Percentiles rank a stretch among this genome's conserved stretches.
These are phyloP conservation scores for Lepidopterella palustris DNA, from an alignment of 495 filamentous ascomycete genomes.

Conservation along the genomic window DNA sequence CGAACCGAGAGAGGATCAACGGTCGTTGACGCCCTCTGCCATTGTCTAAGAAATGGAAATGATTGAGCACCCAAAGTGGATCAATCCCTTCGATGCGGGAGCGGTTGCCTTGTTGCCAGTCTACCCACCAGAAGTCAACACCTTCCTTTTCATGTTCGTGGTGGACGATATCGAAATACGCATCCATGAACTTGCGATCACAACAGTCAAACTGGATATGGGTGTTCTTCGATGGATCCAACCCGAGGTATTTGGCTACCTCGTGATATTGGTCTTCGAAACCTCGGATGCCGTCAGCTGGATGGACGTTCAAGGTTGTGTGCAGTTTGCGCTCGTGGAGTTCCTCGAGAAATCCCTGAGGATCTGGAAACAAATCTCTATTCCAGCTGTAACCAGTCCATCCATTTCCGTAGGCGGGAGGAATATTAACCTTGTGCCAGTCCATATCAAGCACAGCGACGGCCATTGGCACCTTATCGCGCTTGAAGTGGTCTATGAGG, in stretches of 20 bases:
- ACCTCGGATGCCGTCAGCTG: conserved; percentile 46
- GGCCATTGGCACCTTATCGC: conserved; percentile 45
- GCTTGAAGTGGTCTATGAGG: conserved; percentile 46
- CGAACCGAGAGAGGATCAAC: conserved; percentile 49
- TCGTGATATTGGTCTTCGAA: conserved; percentile 49
- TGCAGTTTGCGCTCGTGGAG: conserved; percentile 43
- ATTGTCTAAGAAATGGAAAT: conserved; percentile 52
- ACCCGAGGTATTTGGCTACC: conserved; percentile 44
- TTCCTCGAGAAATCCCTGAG: conserved; percentile 38
- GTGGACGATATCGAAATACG: conserved; percentile 52
- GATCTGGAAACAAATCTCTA: conserved; percentile 48
- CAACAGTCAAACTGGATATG: conserved; percentile 51
- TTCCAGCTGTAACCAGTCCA: conserved; percentile 63
- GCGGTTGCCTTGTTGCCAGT: conserved; percentile 55
- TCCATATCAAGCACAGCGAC: conserved; percentile 58
- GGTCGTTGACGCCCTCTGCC: conserved; percentile 29
- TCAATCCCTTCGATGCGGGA: conserved; percentile 51
- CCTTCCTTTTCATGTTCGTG: conserved; percentile 45
- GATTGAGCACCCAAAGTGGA: conserved; percentile 57
- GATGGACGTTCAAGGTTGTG: conserved; percentile 52
- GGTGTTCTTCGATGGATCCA: conserved; percentile 40
- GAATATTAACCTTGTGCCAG: conserved; percentile 49
- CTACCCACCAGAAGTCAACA: conserved; percentile 56
- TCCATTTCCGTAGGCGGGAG: conserved; percentile 31
- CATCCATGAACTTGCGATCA: conserved; percentile 47